Conservation (phyloP, 2,329 filamentous ascomycete genomes). For the Hymenoscyphus fraxineus region DNA sequence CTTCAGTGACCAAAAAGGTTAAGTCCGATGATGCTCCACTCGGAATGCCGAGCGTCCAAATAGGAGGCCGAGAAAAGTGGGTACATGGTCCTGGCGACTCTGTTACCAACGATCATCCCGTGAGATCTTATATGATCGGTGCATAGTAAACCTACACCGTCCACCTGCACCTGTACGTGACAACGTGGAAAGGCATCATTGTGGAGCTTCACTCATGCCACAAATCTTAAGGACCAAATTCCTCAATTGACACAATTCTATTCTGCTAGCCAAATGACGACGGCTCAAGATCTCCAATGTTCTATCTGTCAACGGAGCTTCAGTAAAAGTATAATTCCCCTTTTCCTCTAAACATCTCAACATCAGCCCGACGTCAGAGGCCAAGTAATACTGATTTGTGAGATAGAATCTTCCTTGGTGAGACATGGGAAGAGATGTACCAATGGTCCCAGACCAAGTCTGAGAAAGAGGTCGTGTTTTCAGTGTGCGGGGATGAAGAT, state of each 20-base stretch:
- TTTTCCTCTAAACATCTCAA: background rate
- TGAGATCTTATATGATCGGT: too few relatives aligned
- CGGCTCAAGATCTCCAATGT: conserved; percentile 8
- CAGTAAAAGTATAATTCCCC: conserved; percentile 14
- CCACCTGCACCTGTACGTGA: too few relatives aligned
- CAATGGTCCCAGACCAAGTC: background rate
- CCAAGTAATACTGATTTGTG: background rate
- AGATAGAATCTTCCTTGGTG: conserved; percentile 16
- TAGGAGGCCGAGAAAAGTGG: background rate
- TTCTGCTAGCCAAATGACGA: background rate
- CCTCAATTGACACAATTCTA: background rate
- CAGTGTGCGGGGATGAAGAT: conserved; percentile 5
- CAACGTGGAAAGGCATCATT: background rate
- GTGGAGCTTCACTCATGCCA: background rate
- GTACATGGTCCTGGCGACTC: background rate
- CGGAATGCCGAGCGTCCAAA: conserved; percentile 12
- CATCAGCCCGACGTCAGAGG: background rate
- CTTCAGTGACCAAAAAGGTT: background rate
- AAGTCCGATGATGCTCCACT: background rate
- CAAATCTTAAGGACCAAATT: background rate
- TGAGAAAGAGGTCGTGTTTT: background rate
- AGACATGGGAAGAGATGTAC: conserved; percentile 17
- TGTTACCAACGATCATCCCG: background rate
- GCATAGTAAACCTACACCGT: background rate
- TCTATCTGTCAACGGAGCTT: conserved; percentile 14